Conservation (phyloP, 2,329 filamentous ascomycete species). For the Fusarium veterinarium region DNA sequence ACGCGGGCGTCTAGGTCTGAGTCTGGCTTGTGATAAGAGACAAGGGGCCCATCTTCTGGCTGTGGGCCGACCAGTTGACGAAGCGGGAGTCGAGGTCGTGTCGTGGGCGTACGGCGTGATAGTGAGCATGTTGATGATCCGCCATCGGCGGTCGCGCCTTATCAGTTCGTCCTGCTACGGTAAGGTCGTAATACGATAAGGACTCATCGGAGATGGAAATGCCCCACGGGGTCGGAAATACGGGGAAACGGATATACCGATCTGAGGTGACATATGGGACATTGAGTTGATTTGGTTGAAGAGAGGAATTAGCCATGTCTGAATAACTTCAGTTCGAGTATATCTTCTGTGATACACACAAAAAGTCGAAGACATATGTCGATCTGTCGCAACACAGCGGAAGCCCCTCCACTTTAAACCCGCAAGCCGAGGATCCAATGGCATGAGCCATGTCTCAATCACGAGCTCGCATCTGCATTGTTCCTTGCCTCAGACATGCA, state of each 20-base stretch:
- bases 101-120: slow-evolving; percentile 18
- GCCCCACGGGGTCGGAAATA: slow-evolving; percentile 42
- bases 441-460: slow-evolving; percentile 5
- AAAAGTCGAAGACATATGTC: not conserved
- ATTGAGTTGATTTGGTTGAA: not conserved
- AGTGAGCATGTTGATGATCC: slow-evolving; percentile 4
- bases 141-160: slow-evolving; percentile 21
- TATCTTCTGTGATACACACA: not conserved
- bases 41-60: slow-evolving; percentile 39
- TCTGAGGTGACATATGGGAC: not conserved
- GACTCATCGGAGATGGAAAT: slow-evolving; percentile 3
- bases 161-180: slow-evolving; percentile 16
- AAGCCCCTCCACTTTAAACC: not conserved
- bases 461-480: not conserved
- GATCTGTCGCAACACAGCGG: not conserved
- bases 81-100: slow-evolving; percentile 7
- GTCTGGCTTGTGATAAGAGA: slow-evolving; percentile 42
- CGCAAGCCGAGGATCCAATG: not conserved
- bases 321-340: not conserved
- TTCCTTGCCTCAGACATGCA: not conserved
- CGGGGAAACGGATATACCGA: slow-evolving; percentile 41
- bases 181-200: slow-evolving; percentile 31
- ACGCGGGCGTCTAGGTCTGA: slow-evolving; percentile 15
- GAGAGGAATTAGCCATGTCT: not conserved
- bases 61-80: slow-evolving; percentile 28